Percentiles rank a stretch among this genome's conserved stretches.
Evolutionary conservation across 306 rosid species (phyloP).

Genomic region (Astragalus glycyphyllos): DNA sequence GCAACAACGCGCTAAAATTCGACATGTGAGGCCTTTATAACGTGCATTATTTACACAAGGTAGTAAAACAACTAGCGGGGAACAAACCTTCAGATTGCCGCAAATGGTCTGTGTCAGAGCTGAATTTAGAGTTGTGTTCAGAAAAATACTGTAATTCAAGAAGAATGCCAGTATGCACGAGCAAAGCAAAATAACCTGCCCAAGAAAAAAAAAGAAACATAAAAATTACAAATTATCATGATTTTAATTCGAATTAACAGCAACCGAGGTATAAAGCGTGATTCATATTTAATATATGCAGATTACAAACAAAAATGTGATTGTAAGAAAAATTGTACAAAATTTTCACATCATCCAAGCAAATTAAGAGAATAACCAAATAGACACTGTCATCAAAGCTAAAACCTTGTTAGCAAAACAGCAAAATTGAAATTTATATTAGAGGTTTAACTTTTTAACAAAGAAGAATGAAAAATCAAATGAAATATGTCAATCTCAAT

Average conservation of each 20-base stretch:
- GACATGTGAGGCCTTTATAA: too few species aligned
- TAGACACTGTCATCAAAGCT: neutral
- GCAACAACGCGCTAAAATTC: too few species aligned
- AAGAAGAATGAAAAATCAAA: too few species aligned
- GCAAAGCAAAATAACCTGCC: slow-evolving; percentile 79
- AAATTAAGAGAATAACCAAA: neutral
- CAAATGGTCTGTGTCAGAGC: slow-evolving; percentile 93
- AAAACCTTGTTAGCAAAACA: too few species aligned
- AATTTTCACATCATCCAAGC: neutral
- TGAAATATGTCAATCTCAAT: too few species aligned
- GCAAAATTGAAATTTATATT: too few species aligned
- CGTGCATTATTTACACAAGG: slow-evolving; percentile 19
- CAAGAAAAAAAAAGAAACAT: slow-evolving; percentile 7
- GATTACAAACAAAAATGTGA: neutral
- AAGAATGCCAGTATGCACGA: slow-evolving; percentile 92
- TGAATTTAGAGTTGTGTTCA: slow-evolving; percentile 93
- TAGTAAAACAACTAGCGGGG: slow-evolving; percentile 5
- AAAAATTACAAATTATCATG: slow-evolving; percentile 22
- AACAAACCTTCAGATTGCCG: slow-evolving; percentile 90
- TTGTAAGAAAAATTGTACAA: neutral
- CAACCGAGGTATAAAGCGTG: slow-evolving; percentile 6
- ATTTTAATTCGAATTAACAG: slow-evolving; percentile 8
- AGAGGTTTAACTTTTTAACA: too few species aligned
- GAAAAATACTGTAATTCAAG: slow-evolving; percentile 89
- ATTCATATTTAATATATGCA: slow-evolving; percentile 11